Conservation (phyloP, 306 rosid species). For the Astragalus glycyphyllos region DNA sequence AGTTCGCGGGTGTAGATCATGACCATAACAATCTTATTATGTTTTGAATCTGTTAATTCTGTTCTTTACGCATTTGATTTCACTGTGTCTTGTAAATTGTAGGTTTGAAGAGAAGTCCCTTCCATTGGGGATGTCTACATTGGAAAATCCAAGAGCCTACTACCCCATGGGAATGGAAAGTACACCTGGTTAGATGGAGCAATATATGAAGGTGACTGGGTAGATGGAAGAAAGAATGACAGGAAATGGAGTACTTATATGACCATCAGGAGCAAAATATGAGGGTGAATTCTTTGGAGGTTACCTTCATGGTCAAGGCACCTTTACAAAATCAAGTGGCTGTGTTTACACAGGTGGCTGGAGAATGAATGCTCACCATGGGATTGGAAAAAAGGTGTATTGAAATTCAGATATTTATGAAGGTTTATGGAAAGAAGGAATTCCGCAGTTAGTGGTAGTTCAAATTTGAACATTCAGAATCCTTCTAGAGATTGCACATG, state of each 20-base stretch:
- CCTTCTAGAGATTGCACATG: constrained; percentile 47
- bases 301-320: constrained; percentile 84
- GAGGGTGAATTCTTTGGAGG: constrained; percentile 92
- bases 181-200: constrained; percentile 87
- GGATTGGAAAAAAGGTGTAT: constrained; percentile 74
- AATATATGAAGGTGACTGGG: constrained; percentile 86
- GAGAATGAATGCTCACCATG: constrained; percentile 91
- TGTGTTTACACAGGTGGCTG: constrained; percentile 72
- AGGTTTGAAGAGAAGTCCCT: constrained; percentile 62
- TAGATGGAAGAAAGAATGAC: constrained; percentile 81
- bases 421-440: constrained; percentile 96
- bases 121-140: constrained; percentile 73
- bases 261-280: constrained; percentile 78
- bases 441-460: constrained; percentile 54
- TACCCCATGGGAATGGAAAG: constrained; percentile 85
- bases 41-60: constrained; percentile 11
- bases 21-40: too few relatives aligned
- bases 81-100: constrained; percentile 37
- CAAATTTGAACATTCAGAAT: constrained; percentile 43
- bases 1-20: too few relatives aligned
- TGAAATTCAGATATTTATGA: constrained; percentile 74
- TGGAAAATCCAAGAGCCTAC: constrained; percentile 61
- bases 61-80: constrained; percentile 37
- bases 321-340: constrained; percentile 53
- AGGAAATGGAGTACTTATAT: constrained; percentile 72